Conservation (phyloP, 352 stramenopile species). For the Globisporangium sylvaticum region DNA sequence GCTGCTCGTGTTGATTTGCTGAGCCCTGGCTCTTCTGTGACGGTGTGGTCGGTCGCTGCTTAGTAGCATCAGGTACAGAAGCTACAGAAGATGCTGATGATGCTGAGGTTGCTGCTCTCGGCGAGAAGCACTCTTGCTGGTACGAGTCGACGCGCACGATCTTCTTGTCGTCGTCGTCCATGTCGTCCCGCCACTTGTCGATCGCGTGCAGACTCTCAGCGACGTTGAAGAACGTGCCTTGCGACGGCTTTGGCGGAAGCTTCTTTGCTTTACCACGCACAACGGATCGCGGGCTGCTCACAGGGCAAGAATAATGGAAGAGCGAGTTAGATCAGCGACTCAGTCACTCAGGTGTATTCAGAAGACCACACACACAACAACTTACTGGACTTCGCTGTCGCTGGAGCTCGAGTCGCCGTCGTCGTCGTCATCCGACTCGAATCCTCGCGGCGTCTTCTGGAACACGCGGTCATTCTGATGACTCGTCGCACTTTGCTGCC, state of each 20-base stretch:
- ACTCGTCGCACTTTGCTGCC: constrained; percentile 19
- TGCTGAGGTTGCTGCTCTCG: constrained; percentile 1
- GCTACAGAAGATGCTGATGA: neutral
- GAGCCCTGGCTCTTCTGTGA: neutral
- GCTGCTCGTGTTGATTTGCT: constrained; percentile 13
- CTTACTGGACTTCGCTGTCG: constrained; percentile 58
- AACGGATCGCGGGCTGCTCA: neutral
- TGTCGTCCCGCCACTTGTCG: constrained; percentile 67
- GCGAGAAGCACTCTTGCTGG: constrained; percentile 29
- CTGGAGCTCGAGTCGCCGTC: constrained; percentile 33
- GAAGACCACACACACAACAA: neutral
- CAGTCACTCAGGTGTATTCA: neutral
- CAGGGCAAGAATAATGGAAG: no score
- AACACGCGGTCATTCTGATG: constrained; percentile 38
- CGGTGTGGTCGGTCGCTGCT: neutral
- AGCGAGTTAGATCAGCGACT: no score
- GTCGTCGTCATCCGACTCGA: constrained; percentile 9
- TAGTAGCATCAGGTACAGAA: neutral
- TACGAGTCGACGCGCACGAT: constrained; percentile 26
- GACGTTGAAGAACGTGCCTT: constrained; percentile 66
- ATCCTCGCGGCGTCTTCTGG: constrained; percentile 14
- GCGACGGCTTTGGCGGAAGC: constrained; percentile 17
- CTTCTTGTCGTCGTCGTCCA: constrained; percentile 40
- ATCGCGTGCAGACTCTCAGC: constrained; percentile 66
- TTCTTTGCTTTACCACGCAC: constrained; percentile 14